Evolutionary conservation across 176 grass and related monocot genomes (phyloP).

Genomic region (Puccinellia tenuiflora): DNA sequence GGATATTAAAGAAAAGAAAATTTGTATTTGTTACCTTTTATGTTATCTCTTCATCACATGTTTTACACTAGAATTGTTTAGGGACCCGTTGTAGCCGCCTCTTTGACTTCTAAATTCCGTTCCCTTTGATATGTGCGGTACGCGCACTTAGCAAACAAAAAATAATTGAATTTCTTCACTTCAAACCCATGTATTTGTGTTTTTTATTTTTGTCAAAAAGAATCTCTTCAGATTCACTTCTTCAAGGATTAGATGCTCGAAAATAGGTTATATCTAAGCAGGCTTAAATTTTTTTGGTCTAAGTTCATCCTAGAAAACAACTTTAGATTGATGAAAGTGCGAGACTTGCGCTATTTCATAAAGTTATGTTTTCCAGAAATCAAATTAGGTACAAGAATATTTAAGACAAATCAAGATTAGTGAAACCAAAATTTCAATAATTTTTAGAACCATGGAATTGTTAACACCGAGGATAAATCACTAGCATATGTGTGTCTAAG

Average conservation of each 20-base stretch:
- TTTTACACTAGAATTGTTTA: not conserved
- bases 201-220: not conserved
- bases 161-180: too few relatives aligned
- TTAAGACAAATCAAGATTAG: not conserved
- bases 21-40: not conserved
- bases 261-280: not conserved
- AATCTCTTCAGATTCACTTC: not conserved
- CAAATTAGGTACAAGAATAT: not conserved
- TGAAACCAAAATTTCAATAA: not conserved
- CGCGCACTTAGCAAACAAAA: too few relatives aligned
- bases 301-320: not conserved
- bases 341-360: not conserved
- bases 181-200: not conserved
- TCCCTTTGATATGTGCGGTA: too few relatives aligned
- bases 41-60: not conserved
- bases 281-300: not conserved
- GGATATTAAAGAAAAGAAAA: not conserved
- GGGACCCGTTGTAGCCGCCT: not conserved
- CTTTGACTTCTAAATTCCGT: not conserved
- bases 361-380: not conserved
- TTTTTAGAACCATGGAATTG: not conserved
- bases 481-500: too few relatives aligned
- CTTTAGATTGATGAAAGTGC: not conserved
- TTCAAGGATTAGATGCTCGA: not conserved
- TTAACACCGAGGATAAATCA: too few relatives aligned